Evolutionary conservation across 371 early-diverging fungal genomes (phyloP).

Genomic region (Mucor circinelloides): DNA sequence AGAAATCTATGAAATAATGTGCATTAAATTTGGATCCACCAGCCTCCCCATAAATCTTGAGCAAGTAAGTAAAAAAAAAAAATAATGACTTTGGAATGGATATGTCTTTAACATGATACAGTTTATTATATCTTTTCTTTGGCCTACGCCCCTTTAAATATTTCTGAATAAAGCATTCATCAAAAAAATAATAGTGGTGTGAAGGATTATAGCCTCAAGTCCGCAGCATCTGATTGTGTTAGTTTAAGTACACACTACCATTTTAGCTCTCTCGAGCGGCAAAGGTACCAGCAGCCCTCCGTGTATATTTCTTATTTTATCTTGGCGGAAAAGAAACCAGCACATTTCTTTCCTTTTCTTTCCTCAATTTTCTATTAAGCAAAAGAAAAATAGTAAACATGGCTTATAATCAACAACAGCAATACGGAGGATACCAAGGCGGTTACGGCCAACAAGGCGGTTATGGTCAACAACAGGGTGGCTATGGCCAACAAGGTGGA

Average conservation of each 20-base stretch:
- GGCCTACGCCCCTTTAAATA: not conserved
- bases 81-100: not conserved
- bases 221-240: not conserved
- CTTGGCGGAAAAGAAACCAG: not conserved
- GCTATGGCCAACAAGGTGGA: constrained; percentile 6
- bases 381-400: not conserved
- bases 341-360: not conserved
- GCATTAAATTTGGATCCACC: constrained; percentile 1
- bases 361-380: not conserved
- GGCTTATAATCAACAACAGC: constrained; percentile 13
- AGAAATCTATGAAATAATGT: constrained; percentile 8
- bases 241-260: not conserved
- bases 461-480: not conserved
- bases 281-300: not conserved
- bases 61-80: constrained; percentile 1
- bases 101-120: not conserved
- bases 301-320: not conserved
- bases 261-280: not conserved
- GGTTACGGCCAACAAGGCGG: constrained; percentile 16
- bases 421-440: constrained; percentile 9
- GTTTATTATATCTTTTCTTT: not conserved
- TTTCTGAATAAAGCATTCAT: not conserved
- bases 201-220: not conserved
- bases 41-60: not conserved
- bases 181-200: not conserved